These are phyloP conservation scores for Pleoardoris graminearum DNA, from an alignment of 2,329 filamentous ascomycete genomes.

Conservation along the genomic window DNA sequence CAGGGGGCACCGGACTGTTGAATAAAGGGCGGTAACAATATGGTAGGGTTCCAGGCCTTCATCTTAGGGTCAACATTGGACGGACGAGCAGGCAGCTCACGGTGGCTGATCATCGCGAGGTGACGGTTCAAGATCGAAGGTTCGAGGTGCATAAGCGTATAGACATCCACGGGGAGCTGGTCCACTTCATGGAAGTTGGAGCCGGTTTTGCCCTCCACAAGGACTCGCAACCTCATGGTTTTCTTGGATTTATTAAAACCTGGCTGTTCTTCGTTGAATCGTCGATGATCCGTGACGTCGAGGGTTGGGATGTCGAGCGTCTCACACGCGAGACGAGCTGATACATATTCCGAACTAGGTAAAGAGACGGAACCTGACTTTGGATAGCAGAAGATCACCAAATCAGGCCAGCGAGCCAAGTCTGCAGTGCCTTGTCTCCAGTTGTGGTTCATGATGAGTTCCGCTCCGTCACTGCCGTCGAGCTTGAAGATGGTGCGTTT, in stretches of 20 bases:
- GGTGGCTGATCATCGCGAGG: conserved; percentile 37
- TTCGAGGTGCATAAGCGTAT: conserved; percentile 38
- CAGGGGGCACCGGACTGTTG: background rate
- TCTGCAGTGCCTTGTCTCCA: conserved; percentile 6
- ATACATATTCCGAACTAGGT: too few species aligned
- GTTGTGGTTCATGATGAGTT: conserved; percentile 24
- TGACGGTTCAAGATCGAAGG: conserved; percentile 45
- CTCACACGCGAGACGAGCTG: conserved; percentile 29
- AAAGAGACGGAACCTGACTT: too few species aligned
- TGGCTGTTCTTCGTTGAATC: conserved; percentile 26
- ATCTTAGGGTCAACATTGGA: background rate
- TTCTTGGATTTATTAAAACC: conserved; percentile 20
- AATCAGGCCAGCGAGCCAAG: conserved; percentile 27
- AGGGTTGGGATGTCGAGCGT: conserved; percentile 33
- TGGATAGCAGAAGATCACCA: conserved; percentile 39
- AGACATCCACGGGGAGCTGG: conserved; percentile 39
- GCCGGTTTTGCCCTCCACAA: conserved; percentile 38
- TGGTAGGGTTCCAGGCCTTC: background rate
- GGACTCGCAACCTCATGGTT: conserved; percentile 29
- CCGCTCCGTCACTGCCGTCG: conserved; percentile 26
- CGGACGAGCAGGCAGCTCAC: background rate
- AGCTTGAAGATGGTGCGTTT: conserved; percentile 20
- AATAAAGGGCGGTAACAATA: background rate
- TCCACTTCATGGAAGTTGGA: conserved; percentile 33
- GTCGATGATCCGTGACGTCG: conserved; percentile 35